Evolutionary conservation across 106 monocot genomes (phyloP).

Genomic region (Dactylorhiza incarnata): DNA sequence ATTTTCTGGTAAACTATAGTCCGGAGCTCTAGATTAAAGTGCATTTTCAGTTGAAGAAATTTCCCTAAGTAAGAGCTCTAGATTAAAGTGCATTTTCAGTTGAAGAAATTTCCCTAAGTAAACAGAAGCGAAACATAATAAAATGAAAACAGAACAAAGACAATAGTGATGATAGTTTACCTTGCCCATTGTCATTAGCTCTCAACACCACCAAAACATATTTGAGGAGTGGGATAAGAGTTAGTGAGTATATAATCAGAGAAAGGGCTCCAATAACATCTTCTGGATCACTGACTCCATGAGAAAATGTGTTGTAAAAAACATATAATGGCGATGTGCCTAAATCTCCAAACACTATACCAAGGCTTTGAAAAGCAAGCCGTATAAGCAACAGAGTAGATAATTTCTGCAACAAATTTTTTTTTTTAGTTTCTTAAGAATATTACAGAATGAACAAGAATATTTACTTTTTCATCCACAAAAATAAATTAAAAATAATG

Average conservation of each 20-base stretch:
- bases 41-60: too few species aligned
- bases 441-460: background rate
- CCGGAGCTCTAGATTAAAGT: too few species aligned
- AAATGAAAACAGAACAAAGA: background rate
- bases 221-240: conserved; percentile 79
- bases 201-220: conserved; percentile 80
- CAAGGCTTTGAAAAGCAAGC: conserved; percentile 81
- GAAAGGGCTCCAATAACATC: conserved; percentile 93
- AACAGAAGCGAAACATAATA: too few species aligned
- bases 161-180: conserved; percentile 22
- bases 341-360: conserved; percentile 89
- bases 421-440: background rate
- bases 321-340: conserved; percentile 93
- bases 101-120: too few species aligned
- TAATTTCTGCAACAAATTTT: conserved; percentile 47
- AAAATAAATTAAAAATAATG: too few species aligned
- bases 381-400: conserved; percentile 51
- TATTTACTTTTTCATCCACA: background rate
- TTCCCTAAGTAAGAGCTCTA: too few species aligned
- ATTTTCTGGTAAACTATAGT: too few species aligned
- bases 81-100: too few species aligned
- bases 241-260: conserved; percentile 84
- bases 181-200: conserved; percentile 92
- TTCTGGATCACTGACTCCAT: conserved; percentile 59
- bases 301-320: conserved; percentile 78